Conservation (phyloP, 345 rosid species). For the Chamaenerion angustifolium region DNA sequence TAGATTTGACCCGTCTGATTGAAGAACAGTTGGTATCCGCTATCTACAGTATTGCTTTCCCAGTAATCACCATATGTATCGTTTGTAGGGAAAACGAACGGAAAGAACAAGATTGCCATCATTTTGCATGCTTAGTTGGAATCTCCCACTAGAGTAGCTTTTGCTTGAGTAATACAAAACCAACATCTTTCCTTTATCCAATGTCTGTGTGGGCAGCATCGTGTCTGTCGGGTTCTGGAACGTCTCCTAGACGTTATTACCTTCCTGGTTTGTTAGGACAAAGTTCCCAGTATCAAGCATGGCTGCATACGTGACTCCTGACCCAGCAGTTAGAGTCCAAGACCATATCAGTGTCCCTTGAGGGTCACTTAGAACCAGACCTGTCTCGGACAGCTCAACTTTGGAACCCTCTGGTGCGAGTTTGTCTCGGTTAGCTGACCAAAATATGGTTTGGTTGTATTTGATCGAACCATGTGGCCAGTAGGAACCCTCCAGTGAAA, state of each 20-base stretch:
- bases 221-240: too few relatives aligned
- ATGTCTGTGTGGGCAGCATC: too few relatives aligned
- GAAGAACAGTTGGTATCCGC: slow-evolving; percentile 18
- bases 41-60: neutral
- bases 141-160: slow-evolving; percentile 4
- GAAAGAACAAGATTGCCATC: neutral
- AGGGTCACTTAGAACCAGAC: neutral
- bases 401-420: too few relatives aligned
- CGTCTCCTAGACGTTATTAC: too few relatives aligned
- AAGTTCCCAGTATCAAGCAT: too few relatives aligned
- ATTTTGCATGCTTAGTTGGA: neutral
- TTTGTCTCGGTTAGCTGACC: too few relatives aligned
- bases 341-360: neutral
- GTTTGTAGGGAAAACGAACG: slow-evolving; percentile 3
- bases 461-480: neutral
- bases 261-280: too few relatives aligned
- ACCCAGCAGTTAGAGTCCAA: too few relatives aligned
- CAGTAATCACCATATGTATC: neutral
- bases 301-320: too few relatives aligned
- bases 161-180: neutral
- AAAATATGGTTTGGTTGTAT: too few relatives aligned
- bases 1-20: slow-evolving; percentile 33
- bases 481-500: neutral
- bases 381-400: neutral
- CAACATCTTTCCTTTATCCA: too few relatives aligned